Evolutionary conservation across 148 eudicot species (phyloP), one percentile per base, ranked within the genome.

Genomic region (Nyssa sinensis): DNA sequence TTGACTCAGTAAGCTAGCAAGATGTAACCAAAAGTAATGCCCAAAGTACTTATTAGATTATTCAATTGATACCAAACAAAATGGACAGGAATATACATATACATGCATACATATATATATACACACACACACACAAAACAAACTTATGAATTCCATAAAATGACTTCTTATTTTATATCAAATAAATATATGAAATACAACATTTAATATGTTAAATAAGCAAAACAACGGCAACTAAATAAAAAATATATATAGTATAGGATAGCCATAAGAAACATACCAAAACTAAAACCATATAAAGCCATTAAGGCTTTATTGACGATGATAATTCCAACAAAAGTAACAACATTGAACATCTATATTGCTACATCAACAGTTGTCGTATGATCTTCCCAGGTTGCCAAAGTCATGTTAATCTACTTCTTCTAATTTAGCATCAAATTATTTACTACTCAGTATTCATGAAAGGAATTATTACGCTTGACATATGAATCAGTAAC

Each of bases 231-330:
- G 23, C 0, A 37, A 39, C 13, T 17, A 14, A 65, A 14, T 30
- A 7, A 23, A 60, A n/a, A 8, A 29, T 8, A 19, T 51, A 3
- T 25, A 1, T 17, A 24, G 37, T 59, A 71, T 11, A 35, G 32
- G 3, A 41, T 51, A 49, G 30, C 57, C 21, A 1, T 0, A 60
- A n/a, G 23, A n/a, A 77, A 77, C 84, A 34, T 69, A 88, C 91
- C 91, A 59, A 85, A 88, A 31, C 77, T 88, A 68, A 81, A 88
- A 53, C 91, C 91, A 73, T 85, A 88, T 41, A 70, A 77, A 34
- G 88, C 81, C 91, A 88, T 85, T 72, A 88, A 77, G 34, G 91
- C 85, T 76, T 88, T 88, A 60, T 88, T 88, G 61, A 83, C 88
- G 49, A 88, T 83, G 30, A 88, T 88, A 70, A 88, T 88, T 61